Evolutionary conservation across 2,329 filamentous ascomycete genomes (phyloP), one percentile per base, ranked within the genome.

Genomic region (Cladosporium sp.): DNA sequence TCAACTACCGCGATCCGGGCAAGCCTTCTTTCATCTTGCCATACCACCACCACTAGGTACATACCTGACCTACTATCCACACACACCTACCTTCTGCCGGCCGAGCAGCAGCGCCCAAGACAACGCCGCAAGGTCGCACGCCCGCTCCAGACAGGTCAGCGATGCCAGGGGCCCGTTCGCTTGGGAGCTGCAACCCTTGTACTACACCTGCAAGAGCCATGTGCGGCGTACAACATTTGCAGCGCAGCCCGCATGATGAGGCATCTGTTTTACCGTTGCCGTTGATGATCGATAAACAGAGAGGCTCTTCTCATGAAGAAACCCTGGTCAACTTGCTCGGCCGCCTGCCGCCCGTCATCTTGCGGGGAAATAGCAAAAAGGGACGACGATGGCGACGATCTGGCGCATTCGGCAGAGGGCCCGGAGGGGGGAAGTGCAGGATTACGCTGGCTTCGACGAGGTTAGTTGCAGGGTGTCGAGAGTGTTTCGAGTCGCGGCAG

Each of bases 181-280:
- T 48, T 36, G 33, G 35, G 35, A 16, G 11, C 43, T 46, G 33
- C 43, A 27, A 46, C 43, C 22, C 43, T 46, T 46, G 43, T 46
- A 32, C 22, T n/a, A 46, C 43, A 27, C 36, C 15, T 35, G 32
- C 32, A 35, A 46, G 22, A 40, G 45, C 45, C 45, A 48, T 48
- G 45, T 48, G 45, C 45, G 43, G 25, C 38, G 45, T 36, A 35
- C 38, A 33, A 18, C 45, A 20, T 40, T 40, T 40, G 33, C 18
- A 35, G 29, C 12, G 29, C 12, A 19, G 13, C 29, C 29, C 32
- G 41, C 41, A 33, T 27, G 9, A n/a, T n/a, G n/a, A n/a, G n/a
- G n/a, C n/a, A n/a, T n/a, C n/a, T n/a, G n/a, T n/a, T n/a, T n/a
- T n/a, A n/a, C n/a, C n/a, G n/a, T n/a, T n/a, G n/a, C n/a, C n/a